Conservation (phyloP, 331 rosid species). For the Phaseolus coccineus region DNA sequence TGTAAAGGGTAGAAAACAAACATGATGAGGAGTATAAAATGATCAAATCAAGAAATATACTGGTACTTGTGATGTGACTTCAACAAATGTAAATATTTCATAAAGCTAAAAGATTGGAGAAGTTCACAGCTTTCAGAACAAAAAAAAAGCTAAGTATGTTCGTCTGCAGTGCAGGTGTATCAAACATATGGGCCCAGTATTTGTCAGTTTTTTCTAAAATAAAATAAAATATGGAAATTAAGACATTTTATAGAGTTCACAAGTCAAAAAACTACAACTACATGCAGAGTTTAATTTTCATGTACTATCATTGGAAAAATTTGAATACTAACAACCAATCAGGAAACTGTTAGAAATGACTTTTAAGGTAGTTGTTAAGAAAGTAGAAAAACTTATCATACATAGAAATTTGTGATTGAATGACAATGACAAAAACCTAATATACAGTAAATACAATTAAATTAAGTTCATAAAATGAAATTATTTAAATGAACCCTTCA, state of each 20-base stretch:
- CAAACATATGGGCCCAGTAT: slow-evolving; percentile 18
- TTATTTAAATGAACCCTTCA: neutral
- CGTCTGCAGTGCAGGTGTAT: slow-evolving; percentile 1
- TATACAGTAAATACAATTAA: neutral
- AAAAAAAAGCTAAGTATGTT: slow-evolving; percentile 29
- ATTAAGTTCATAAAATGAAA: neutral
- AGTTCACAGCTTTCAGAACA: slow-evolving; percentile 35
- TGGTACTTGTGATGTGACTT: slow-evolving; percentile 34
- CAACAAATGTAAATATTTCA: slow-evolving; percentile 29
- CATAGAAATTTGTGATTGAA: neutral
- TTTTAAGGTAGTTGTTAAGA: neutral
- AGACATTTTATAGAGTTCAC: slow-evolving; percentile 11
- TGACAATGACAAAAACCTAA: neutral
- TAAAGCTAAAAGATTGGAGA: slow-evolving; percentile 4
- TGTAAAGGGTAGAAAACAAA: slow-evolving; percentile 24
- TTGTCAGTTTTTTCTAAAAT: neutral
- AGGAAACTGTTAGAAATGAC: neutral
- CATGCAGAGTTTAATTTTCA: neutral
- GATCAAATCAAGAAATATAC: slow-evolving; percentile 20
- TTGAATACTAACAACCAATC: neutral
- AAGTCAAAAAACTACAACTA: slow-evolving; percentile 25
- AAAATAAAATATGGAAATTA: slow-evolving; percentile 24
- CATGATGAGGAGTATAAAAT: slow-evolving; percentile 30
- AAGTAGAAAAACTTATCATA: neutral
- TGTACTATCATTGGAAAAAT: neutral